Evolutionary conservation across 441 rosid genomes (phyloP).

Genomic region (Gossypium davidsonii): DNA sequence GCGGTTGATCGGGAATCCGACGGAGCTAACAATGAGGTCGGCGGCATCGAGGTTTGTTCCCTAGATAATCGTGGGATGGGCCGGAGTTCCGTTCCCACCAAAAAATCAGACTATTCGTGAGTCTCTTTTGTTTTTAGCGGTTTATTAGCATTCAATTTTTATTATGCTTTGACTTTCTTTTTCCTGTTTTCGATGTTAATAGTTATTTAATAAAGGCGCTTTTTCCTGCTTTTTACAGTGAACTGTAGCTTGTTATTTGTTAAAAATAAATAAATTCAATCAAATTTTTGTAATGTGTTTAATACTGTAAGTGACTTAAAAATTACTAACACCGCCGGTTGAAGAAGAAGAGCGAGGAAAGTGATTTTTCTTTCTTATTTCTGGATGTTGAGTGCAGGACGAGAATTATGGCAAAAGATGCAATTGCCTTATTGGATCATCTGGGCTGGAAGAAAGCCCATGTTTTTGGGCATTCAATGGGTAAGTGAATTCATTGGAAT

Average conservation of each 20-base stretch:
- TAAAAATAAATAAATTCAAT: neutral
- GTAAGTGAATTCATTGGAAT: slow-evolving; percentile 29
- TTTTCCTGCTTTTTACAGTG: neutral
- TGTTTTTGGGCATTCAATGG: slow-evolving; percentile 95
- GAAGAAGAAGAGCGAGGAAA: neutral
- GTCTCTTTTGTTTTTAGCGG: slow-evolving; percentile 18
- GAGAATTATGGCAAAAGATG: slow-evolving; percentile 82
- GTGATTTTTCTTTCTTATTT: neutral
- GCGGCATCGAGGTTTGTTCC: slow-evolving; percentile 71
- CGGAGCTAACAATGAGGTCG: slow-evolving; percentile 12
- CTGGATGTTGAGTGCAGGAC: slow-evolving; percentile 47
- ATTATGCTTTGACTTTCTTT: neutral
- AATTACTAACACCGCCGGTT: neutral
- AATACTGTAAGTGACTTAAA: neutral
- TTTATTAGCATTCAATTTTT: neutral
- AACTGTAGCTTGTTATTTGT: neutral
- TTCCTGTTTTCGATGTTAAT: neutral
- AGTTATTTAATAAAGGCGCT: neutral
- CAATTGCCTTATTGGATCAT: slow-evolving; percentile 77
- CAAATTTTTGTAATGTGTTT: neutral
- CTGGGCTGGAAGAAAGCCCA: slow-evolving; percentile 85
- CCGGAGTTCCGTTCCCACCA: slow-evolving; percentile 70
- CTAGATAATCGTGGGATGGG: slow-evolving; percentile 98
- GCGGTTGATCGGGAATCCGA: slow-evolving; percentile 15
- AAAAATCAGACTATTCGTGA: slow-evolving; percentile 69